These are phyloP conservation scores for Echinosophora koreensis DNA, from an alignment of 306 rosid genomes.

Conservation along the genomic window DNA sequence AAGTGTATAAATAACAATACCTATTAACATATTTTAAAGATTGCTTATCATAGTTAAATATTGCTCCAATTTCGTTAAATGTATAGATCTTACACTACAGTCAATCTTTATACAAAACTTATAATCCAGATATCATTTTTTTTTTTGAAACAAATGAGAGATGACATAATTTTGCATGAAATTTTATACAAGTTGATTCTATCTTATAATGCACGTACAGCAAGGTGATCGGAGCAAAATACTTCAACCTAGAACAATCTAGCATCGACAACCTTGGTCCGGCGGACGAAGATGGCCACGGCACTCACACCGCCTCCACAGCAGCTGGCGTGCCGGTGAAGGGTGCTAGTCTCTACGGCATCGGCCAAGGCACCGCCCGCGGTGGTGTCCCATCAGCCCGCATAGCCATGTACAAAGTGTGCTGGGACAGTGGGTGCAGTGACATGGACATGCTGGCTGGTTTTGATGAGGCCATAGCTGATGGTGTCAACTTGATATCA, in stretches of 20 bases:
- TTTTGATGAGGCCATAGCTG: slow-evolving; percentile 80
- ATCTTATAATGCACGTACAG: slow-evolving; percentile 39
- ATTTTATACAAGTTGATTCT: neutral
- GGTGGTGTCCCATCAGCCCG: slow-evolving; percentile 72
- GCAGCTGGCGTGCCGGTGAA: slow-evolving; percentile 61
- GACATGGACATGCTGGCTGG: slow-evolving; percentile 72
- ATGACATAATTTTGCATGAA: neutral
- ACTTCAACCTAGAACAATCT: slow-evolving; percentile 45
- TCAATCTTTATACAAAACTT: neutral
- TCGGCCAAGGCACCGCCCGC: slow-evolving; percentile 68
- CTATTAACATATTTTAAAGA: neutral
- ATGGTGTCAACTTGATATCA: slow-evolving; percentile 72
- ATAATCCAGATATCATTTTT: too few relatives aligned
- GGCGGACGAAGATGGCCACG: slow-evolving; percentile 68
- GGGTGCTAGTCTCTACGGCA: slow-evolving; percentile 62
- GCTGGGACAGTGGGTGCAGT: slow-evolving; percentile 57
- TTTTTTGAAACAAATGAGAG: too few relatives aligned
- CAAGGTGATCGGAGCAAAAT: slow-evolving; percentile 76
- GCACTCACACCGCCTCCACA: slow-evolving; percentile 69
- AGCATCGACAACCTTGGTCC: slow-evolving; percentile 49
- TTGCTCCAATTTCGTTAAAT: neutral
- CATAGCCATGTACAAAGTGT: slow-evolving; percentile 76
- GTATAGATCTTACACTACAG: neutral
- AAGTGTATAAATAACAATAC: neutral
- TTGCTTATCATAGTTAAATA: neutral